Conservation (phyloP, 2,329 filamentous ascomycete species). For the Pseudomassariella vexata region DNA sequence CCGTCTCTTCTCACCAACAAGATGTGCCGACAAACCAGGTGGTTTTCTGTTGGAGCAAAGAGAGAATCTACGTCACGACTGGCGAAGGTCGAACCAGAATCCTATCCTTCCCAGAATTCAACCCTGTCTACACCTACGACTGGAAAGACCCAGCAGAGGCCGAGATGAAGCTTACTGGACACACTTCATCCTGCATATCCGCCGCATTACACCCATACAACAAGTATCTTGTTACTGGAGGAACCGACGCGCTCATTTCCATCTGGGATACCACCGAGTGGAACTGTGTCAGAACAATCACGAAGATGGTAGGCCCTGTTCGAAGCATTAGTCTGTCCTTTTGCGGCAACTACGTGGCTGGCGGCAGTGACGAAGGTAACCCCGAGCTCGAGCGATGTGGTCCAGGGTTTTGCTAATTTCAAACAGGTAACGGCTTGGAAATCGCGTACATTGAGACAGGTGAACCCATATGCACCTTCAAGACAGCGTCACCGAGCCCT, state of each 20-base stretch:
- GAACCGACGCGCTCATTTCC: constrained; percentile 68
- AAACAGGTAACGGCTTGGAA: constrained; percentile 53
- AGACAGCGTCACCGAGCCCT: constrained; percentile 58
- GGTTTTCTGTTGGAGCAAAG: constrained; percentile 67
- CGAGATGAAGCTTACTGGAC: constrained; percentile 62
- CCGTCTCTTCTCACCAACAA: constrained; percentile 55
- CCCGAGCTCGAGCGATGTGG: too few species aligned
- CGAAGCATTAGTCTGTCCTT: constrained; percentile 68
- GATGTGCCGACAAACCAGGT: constrained; percentile 64
- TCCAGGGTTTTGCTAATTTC: constrained; percentile 10
- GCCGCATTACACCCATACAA: constrained; percentile 66
- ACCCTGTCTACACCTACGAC: constrained; percentile 46
- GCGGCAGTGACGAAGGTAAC: constrained; percentile 66
- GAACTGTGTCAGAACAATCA: constrained; percentile 68
- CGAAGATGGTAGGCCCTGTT: constrained; percentile 63
- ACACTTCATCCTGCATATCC: constrained; percentile 66
- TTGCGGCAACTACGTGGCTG: constrained; percentile 69
- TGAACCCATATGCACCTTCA: constrained; percentile 66
- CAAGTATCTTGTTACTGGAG: constrained; percentile 67
- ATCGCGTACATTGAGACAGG: constrained; percentile 70
- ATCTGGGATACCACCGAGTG: constrained; percentile 75
- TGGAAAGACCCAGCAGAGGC: constrained; percentile 34
- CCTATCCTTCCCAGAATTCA: constrained; percentile 59
- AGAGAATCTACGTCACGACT: constrained; percentile 65
- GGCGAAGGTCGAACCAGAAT: constrained; percentile 67